These are phyloP conservation scores for Arthrobotrys musiformis DNA, from an alignment of 2,329 filamentous ascomycete genomes.

Conservation along the genomic window DNA sequence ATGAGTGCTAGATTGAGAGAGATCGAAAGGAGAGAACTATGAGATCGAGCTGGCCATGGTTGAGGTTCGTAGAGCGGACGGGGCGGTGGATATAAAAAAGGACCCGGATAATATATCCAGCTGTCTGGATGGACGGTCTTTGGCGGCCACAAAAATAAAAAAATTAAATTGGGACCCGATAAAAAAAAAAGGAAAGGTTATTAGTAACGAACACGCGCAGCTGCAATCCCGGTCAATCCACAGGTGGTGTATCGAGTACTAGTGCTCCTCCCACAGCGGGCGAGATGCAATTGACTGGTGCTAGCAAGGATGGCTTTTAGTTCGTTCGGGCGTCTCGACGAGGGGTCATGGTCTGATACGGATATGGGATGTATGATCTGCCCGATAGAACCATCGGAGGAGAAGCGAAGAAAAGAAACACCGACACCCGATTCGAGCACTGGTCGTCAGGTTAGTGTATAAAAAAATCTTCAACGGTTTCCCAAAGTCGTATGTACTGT, in stretches of 20 bases:
- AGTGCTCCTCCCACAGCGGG: neutral
- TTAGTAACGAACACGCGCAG: constrained; percentile 11
- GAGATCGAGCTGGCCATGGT: constrained; percentile 49
- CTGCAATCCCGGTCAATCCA: constrained; percentile 6
- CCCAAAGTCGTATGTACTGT: neutral
- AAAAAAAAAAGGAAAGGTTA: neutral
- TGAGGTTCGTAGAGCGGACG: constrained; percentile 1
- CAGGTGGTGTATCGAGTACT: too few relatives aligned
- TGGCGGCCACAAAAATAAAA: constrained; percentile 5
- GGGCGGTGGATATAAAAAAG: constrained; percentile 31
- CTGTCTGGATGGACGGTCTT: neutral
- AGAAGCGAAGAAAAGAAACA: constrained; percentile 1
- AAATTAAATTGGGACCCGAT: neutral
- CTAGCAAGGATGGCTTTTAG: constrained; percentile 8
- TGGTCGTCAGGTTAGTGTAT: constrained; percentile 6
- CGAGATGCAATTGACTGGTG: neutral
- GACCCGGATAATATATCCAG: too few relatives aligned
- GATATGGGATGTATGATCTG: neutral
- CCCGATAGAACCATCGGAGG: constrained; percentile 16
- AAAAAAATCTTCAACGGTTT: constrained; percentile 27
- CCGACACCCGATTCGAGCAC: constrained; percentile 14
- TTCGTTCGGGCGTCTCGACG: constrained; percentile 5
- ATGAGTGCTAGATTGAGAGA: neutral
- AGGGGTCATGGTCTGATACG: neutral
- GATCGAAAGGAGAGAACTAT: constrained; percentile 15